Percentiles rank a stretch among this genome's conserved stretches.
These are phyloP conservation scores for Geotrichum restrictum DNA, from an alignment of 1,139 yeast genomes.

Conservation along the genomic window DNA sequence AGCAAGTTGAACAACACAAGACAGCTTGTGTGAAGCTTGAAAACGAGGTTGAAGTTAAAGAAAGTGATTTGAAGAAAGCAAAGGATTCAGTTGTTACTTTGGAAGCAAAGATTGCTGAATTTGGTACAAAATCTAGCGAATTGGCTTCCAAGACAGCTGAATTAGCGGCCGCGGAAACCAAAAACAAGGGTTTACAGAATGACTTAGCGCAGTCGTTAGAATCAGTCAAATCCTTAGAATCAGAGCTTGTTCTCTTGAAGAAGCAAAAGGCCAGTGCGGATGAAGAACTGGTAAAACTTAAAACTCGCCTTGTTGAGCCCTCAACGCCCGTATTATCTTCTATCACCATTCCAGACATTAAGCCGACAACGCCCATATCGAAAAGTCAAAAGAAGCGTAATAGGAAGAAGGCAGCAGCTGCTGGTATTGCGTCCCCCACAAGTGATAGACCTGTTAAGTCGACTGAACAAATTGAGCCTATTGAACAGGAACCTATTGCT, in stretches of 20 bases:
- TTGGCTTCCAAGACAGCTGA: background rate
- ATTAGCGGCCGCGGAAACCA: background rate
- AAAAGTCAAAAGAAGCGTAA: slow-evolving; percentile 17
- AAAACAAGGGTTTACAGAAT: background rate
- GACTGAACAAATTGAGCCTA: slow-evolving; percentile 15
- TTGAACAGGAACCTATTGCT: background rate
- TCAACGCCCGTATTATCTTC: background rate
- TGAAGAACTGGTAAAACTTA: background rate
- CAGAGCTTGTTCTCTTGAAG: background rate
- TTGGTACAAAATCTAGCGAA: background rate
- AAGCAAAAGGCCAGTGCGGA: background rate
- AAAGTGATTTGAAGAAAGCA: slow-evolving; percentile 3
- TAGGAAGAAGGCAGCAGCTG: slow-evolving; percentile 13
- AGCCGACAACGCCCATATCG: slow-evolving; percentile 7
- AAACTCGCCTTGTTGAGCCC: background rate
- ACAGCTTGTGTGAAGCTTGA: background rate
- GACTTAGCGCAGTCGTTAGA: slow-evolving; percentile 12
- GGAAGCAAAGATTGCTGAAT: slow-evolving; percentile 9
- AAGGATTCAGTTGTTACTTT: background rate
- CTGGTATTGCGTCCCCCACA: background rate
- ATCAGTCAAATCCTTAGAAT: slow-evolving; percentile 12
- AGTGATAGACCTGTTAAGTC: slow-evolving; percentile 7
- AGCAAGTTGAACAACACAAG: background rate
- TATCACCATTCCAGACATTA: background rate
- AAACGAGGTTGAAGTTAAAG: background rate